These are phyloP conservation scores for Dionaea muscipula DNA, from an alignment of 179 eudicot genomes.

Conservation along the genomic window DNA sequence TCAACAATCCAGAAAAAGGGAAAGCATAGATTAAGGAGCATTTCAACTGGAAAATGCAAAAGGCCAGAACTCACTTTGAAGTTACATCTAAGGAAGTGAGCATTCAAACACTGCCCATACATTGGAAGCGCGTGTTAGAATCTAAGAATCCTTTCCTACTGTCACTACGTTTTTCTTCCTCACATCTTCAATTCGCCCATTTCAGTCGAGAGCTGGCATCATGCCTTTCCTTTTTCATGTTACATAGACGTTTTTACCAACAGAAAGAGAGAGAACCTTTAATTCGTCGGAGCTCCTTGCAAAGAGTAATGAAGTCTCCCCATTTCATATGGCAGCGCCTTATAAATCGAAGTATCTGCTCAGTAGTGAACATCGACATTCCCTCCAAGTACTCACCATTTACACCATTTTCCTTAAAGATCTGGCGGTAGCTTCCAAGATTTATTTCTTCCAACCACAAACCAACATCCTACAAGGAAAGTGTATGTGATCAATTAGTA, in stretches of 20 bases:
- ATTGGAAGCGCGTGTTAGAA: too few relatives aligned
- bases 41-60: too few relatives aligned
- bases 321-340: conserved; percentile 94
- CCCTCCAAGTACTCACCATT: conserved; percentile 91
- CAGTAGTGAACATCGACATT: conserved; percentile 90
- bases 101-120: too few relatives aligned
- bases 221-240: not conserved
- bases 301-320: conserved; percentile 87
- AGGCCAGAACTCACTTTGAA: too few relatives aligned
- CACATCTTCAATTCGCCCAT: too few relatives aligned
- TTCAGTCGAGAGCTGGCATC: too few relatives aligned
- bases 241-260: not conserved
- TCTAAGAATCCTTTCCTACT: too few relatives aligned
- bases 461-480: conserved; percentile 60
- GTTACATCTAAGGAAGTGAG: too few relatives aligned
- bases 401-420: conserved; percentile 73
- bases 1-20: too few relatives aligned
- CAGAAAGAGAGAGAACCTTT: conserved; percentile 43
- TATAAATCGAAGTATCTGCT: conserved; percentile 82
- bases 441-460: conserved; percentile 87
- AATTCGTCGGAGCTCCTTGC: conserved; percentile 84
- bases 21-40: too few relatives aligned
- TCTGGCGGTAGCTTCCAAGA: conserved; percentile 68
- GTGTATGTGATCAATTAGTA: too few relatives aligned
- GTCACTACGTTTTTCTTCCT: too few relatives aligned